Evolutionary conservation across 768 basidiomycete genomes (phyloP), one percentile per base, ranked within the genome.

Genomic region (Boletus rubroflammeus): DNA sequence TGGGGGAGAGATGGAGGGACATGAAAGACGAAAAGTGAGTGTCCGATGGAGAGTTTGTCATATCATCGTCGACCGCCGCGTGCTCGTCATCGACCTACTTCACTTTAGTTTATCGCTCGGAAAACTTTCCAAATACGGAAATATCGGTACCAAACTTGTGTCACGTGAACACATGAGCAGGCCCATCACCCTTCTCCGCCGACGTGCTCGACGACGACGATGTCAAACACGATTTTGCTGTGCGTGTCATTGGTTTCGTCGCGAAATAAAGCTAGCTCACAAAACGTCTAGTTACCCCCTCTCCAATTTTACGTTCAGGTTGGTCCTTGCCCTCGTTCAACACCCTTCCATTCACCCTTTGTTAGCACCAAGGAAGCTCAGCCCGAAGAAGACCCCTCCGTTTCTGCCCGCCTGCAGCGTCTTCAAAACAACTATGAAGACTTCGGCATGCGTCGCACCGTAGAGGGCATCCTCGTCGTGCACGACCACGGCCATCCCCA

Each of bases 401-500:
- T 99, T 2, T 87, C 93, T 2, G 93, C 95, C 3, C 89, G 97
- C 44, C 78, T 99, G 7, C 92, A 94, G 68, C 86, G 97, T 15
- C 81, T 99, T 11, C 90, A 97, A 68, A 90, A 91, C 68, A 96
- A 98, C 71, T 98, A 95, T 81, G 91, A 93, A 68, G 92, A 96
- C 71, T 93, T 87, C 71, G 97, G 97, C 9, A 96, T 98, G 91
- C 83, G 97, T 17, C 78, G 94, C 19, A 97, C 96, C 0, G 95
- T 97, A 8, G 95, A 97, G 66, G 93, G 78, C 8, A 72, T 71
- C 51, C 68, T 71, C 42, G 87, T 95, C 52, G 93, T 94, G 6
- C 92, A 97, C 72, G 94, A 98, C 68, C 95, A 98, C 62, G 96
- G 95, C 0, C 93, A 96, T 66, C 95, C 96, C 1, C 96, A 99